A percentile compares a stretch with the other conserved stretches of the same genome.
phyloP scores from a whole-genome alignment of 495 filamentous ascomycete genomes.

The Neurospora sp. region DNA sequence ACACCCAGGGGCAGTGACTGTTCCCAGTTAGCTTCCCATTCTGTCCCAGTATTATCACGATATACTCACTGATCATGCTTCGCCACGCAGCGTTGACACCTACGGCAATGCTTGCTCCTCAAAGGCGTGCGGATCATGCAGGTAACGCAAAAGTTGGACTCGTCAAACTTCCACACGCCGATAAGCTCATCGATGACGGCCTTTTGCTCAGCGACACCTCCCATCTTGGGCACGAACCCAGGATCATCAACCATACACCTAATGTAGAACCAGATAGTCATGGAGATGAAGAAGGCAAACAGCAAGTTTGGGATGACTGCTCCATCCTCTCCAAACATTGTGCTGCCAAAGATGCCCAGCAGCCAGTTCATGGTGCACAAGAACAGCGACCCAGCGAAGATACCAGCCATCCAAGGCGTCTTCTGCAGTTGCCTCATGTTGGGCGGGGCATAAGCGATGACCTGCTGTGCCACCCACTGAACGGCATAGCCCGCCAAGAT shows the following conservation, averaged over 20 bases:
- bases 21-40: slow-evolving; percentile 27
- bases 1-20: slow-evolving; percentile 96
- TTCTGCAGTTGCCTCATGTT: slow-evolving; percentile 82
- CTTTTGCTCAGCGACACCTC: slow-evolving; percentile 78
- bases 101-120: slow-evolving; percentile 88
- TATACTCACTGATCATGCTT: slow-evolving; percentile 87
- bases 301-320: slow-evolving; percentile 67
- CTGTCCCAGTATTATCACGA: not conserved
- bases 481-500: slow-evolving; percentile 55
- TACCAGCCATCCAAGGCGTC: slow-evolving; percentile 86
- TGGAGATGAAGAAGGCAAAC: slow-evolving; percentile 52
- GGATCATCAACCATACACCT: slow-evolving; percentile 80
- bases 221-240: slow-evolving; percentile 87
- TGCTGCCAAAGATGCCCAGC: slow-evolving; percentile 60
- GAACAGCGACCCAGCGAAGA: slow-evolving; percentile 82
- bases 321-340: slow-evolving; percentile 19
- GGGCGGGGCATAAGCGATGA: slow-evolving; percentile 67
- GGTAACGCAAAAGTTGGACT: slow-evolving; percentile 81
- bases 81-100: slow-evolving; percentile 84
- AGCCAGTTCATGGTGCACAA: slow-evolving; percentile 72
- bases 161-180: slow-evolving; percentile 78
- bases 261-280: slow-evolving; percentile 78
- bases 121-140: slow-evolving; percentile 91
- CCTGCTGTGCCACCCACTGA: slow-evolving; percentile 69
- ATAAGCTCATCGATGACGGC: slow-evolving; percentile 78